Evolutionary conservation across 345 rosid genomes (phyloP), one percentile per base, ranked within the genome.

Genomic region (Chamaenerion angustifolium): DNA sequence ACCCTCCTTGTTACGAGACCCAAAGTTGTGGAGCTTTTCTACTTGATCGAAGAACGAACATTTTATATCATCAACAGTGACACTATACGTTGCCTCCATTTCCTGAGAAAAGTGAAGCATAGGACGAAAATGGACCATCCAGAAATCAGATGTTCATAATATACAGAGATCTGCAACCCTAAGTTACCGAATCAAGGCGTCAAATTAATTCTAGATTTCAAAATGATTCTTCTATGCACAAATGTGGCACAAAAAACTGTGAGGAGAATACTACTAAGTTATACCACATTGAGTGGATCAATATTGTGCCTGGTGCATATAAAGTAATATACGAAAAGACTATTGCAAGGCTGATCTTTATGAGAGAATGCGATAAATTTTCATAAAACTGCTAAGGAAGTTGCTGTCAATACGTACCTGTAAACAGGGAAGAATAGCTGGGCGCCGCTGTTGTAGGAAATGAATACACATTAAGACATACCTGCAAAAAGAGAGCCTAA

Each of bases 391-490:
- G 50, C 16, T 11, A 1, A 15, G 16, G 41, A 56, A 51, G 55
- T 21, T 15, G 21, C 47, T 9, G 13, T 42, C 2, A 55, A 37
- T 47, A 40, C 53, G 45, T 10, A 81, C 98, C 94, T 92, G 98
- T 65, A 92, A 82, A 71, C 94, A 92, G 19, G 98, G 98, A 64
- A 92, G 96, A 49, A 92, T 82, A 42, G 98, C 78, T 16, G 95
- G 98, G 41, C 80, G 74, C 17, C 98, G 86, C 60, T 42, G 82
- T 70, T 92, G 98, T 70, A 92, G 60, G 77, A 82, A 92, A 64
- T 87, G 90, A 67, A 92, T 92, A 72, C 98, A 92, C 98, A 92
- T 87, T 50, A 92, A 59, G 50, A 92, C 98, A 59, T 87, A 87
- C 78, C 98, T 92, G 88, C 63, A 71, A 60, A 47, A 49, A 25